Evolutionary conservation across 1,139 yeast genomes (phyloP).

Genomic region (Sugiyamaella castrensis): DNA sequence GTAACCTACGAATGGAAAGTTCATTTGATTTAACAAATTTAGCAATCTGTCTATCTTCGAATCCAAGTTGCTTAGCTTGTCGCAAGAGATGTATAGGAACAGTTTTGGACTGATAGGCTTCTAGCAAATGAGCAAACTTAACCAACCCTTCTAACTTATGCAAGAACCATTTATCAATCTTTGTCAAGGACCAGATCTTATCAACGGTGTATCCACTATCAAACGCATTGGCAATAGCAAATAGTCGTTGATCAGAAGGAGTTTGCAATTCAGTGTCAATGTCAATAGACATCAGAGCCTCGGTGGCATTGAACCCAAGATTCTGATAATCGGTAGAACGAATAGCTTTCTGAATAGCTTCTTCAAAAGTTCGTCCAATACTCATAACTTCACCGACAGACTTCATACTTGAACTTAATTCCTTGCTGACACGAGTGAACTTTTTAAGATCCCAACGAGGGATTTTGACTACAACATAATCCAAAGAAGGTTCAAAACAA

Average conservation of each 20-base stretch:
- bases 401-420: constrained; percentile 92
- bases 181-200: constrained; percentile 86
- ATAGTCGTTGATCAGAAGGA: constrained; percentile 94
- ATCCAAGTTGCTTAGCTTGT: constrained; percentile 95
- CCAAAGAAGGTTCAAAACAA: constrained; percentile 96
- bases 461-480: constrained; percentile 95
- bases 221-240: constrained; percentile 93
- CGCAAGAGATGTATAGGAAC: constrained; percentile 61
- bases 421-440: constrained; percentile 87
- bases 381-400: constrained; percentile 99
- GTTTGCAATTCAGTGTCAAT: constrained; percentile 89
- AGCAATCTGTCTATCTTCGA: constrained; percentile 96
- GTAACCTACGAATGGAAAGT: constrained; percentile 84
- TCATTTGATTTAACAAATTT: constrained; percentile 86
- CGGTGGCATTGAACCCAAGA: constrained; percentile 88
- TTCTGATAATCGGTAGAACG: constrained; percentile 95
- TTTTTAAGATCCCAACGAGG: constrained; percentile 99
- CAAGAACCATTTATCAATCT: constrained; percentile 96
- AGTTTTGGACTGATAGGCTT: constrained; percentile 55
- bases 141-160: constrained; percentile 76
- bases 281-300: constrained; percentile 82
- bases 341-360: constrained; percentile 96
- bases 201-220: constrained; percentile 87
- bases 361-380: constrained; percentile 96
- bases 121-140: constrained; percentile 61